Evolutionary conservation across 129 eudicot genomes (phyloP), one percentile per base, ranked within the genome.

Genomic region (Deinandra increscens): DNA sequence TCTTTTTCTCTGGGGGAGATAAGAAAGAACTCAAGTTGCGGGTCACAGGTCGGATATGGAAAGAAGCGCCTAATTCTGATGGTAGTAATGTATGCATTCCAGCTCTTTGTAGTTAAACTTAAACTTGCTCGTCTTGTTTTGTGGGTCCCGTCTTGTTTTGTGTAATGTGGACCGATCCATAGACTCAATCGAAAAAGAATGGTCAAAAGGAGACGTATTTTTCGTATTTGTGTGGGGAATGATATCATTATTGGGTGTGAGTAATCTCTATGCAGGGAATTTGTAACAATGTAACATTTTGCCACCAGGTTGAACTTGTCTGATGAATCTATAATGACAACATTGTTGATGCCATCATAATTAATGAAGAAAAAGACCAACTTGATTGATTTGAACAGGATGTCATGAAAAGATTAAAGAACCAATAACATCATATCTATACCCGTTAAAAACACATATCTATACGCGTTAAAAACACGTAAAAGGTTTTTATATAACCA

Each of bases 31-130:
- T 87, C 34, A 87, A 90, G 81, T 78, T 90, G 68, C 80, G 95
- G 31, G 97, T 90, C 58, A 90, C 97, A 0, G 95, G 97, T 13
- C 77, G 91, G 68, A 90, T 90, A 61, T 90, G 97, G 97, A 90
- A 90, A 82, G 97, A 90, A 74, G 83, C 87, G 22, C 91, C 80
- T 26, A 84, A 67, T 64, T 79, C 81, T 42, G 94, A 86, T 41
- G 85, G 75, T 18, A 90, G 83, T n/a, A 76, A 69, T 31, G 80
- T 58, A 11, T 84, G 88, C 74, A 82, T 84, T 65, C 96, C 96
- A 7, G 86, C 86, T 42, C 80, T 82, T 3, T 86, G 84, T 75
- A 82, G 66, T 75, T 86, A 71, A n/a, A n/a, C n/a, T n/a, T n/a
- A n/a, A 44, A 29, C 31, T 50, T n/a, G 54, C 23, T 29, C n/a